Evolutionary conservation across 352 stramenopile species (phyloP).

Genomic region (Globisporangium cylindrosporum): DNA sequence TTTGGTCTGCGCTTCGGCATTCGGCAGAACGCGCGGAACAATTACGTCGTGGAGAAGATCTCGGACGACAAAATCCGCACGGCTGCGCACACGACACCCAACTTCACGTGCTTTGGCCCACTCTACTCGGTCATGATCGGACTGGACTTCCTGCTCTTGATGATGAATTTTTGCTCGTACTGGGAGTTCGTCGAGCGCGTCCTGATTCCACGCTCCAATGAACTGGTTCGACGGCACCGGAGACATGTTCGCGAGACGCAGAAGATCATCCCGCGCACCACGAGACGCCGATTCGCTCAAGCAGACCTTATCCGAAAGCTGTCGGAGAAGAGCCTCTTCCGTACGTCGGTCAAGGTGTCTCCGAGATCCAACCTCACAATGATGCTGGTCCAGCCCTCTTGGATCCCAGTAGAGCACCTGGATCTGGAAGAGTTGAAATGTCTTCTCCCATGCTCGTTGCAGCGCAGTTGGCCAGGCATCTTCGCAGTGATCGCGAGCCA

Average conservation of each 20-base stretch:
- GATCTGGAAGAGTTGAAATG: slow-evolving; percentile 11
- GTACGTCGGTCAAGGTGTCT: background rate
- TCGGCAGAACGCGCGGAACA: slow-evolving; percentile 24
- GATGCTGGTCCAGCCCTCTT: slow-evolving; percentile 11
- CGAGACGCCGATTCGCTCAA: slow-evolving; percentile 9
- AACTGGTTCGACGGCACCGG: slow-evolving; percentile 15
- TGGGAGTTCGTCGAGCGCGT: slow-evolving; percentile 19
- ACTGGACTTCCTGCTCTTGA: slow-evolving; percentile 22
- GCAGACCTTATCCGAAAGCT: background rate
- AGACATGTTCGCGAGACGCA: slow-evolving; percentile 8
- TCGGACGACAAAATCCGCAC: background rate
- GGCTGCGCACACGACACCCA: slow-evolving; percentile 16
- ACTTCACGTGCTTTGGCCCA: slow-evolving; percentile 24
- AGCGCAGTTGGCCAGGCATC: slow-evolving; percentile 36
- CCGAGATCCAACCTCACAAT: background rate
- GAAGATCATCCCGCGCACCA: slow-evolving; percentile 5
- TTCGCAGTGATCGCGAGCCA: slow-evolving; percentile 27
- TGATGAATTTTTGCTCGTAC: slow-evolving; percentile 19
- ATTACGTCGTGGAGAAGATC: slow-evolving; percentile 9
- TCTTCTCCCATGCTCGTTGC: slow-evolving; percentile 32
- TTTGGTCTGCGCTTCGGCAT: slow-evolving; percentile 21
- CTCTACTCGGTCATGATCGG: slow-evolving; percentile 30
- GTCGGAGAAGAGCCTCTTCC: background rate
- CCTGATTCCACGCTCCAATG: slow-evolving; percentile 17
- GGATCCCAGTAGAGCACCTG: slow-evolving; percentile 16